Base-by-base conservation (phyloP, 2,329 filamentous ascomycete genomes). In the Macrophomina pseudophaseolina region DNA sequence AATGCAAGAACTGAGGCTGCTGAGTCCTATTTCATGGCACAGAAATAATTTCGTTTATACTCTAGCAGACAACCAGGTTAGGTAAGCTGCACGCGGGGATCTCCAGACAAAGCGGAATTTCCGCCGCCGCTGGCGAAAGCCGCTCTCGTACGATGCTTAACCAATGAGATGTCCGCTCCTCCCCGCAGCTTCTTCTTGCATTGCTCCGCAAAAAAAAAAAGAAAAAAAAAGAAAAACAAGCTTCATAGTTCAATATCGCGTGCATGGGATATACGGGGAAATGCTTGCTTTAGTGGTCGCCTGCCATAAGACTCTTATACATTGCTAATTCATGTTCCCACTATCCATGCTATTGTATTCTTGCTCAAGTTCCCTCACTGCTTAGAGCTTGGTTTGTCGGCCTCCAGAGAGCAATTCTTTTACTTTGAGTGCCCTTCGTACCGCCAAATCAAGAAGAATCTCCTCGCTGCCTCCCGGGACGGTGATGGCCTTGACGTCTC, bases 391-490 rank as follows among this genome's bases (percentile, higher is more conserved):
- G 9, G 12, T 30, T 11, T 4, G 7, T 1, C 8, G 7, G 18
- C 30, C 48, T 1, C 11, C 5, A 14, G 48, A 28, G 8, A 51
- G 48, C 48, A 51, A 18, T 3, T 51, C 48, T 11, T 14, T 28
- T 7, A 74, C 42, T 60, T 76, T 75, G 68, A 75, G 64, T 6
- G 74, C 74, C 58, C 74, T 73, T 48, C 74, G 66, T 5, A 75
- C 74, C 2, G 74, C 74, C 16, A 75, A 68, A 67, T 75, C 74
- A 48, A 74, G 70, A 42, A 75, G 52, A 23, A 74, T 73, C 60
- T 75, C 74, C 51, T 76, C 73, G 4, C 68, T 70, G 0, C 74
- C 74, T 11, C 72, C 69, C 49, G 49, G 35, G 7, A 35, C 44
- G 2, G 42, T 48, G 49, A 62, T 33, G 5, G 65, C 35, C 28